Conservation (phyloP, 1,284 basidiomycete genomes). For the Sutorius eximius region DNA sequence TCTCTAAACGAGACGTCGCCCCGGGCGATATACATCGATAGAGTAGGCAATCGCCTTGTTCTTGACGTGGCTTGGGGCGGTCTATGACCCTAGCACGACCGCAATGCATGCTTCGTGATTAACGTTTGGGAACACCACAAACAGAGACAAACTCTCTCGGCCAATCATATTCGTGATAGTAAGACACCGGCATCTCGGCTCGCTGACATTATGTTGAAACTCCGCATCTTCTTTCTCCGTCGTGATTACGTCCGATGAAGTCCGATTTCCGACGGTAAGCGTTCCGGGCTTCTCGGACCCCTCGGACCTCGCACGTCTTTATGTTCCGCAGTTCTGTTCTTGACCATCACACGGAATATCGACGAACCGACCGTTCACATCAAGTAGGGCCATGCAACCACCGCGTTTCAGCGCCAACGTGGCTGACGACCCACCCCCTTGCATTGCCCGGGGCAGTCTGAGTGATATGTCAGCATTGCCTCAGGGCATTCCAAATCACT, state of each 20-base stretch:
- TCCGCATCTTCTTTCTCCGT: background rate
- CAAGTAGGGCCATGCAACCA: background rate
- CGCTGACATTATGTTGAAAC: background rate
- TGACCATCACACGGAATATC: background rate
- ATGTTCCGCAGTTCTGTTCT: background rate
- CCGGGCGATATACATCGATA: background rate
- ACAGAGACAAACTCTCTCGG: constrained; percentile 1
- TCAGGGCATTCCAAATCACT: background rate
- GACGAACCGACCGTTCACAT: background rate
- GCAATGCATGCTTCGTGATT: too few species aligned
- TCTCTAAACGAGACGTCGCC: background rate
- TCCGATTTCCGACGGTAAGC: background rate
- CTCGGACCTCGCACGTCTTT: background rate
- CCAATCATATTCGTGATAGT: constrained; percentile 1
- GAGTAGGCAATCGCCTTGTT: background rate
- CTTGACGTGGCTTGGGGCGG: background rate
- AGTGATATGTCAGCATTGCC: background rate
- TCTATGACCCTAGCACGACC: background rate
- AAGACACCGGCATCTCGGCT: constrained; percentile 8
- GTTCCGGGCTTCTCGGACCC: background rate
- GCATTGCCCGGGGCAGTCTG: background rate
- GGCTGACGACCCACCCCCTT: too few species aligned
- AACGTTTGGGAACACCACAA: background rate
- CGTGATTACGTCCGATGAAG: background rate
- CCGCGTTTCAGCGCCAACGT: background rate